phyloP scores from a whole-genome alignment of 2,329 filamentous ascomycete species.

The Chaetomium sp. region DNA sequence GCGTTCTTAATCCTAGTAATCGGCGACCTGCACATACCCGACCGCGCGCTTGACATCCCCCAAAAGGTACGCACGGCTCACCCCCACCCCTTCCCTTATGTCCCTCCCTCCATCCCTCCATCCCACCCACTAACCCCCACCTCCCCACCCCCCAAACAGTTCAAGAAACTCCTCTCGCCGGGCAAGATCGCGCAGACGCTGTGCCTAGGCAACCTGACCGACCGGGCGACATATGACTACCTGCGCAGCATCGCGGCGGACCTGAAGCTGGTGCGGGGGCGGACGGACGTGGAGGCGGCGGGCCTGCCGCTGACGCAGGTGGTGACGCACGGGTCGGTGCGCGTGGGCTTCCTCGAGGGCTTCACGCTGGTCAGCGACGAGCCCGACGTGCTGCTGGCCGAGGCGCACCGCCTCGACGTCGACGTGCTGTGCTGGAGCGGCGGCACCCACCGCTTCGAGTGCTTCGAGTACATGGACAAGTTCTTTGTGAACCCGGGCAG shows the following conservation, averaged over 20 bases:
- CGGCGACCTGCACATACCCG: conserved; percentile 91
- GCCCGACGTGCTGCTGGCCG: conserved; percentile 66
- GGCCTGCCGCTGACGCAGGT: conserved; percentile 67
- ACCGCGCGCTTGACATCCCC: conserved; percentile 87
- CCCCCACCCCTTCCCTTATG: neutral
- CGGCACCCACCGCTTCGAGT: conserved; percentile 69
- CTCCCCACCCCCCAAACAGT: conserved; percentile 56
- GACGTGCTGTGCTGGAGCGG: conserved; percentile 67
- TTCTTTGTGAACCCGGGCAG: conserved; percentile 72
- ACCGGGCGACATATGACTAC: conserved; percentile 79
- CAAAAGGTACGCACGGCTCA: conserved; percentile 65
- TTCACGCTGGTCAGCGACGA: conserved; percentile 69
- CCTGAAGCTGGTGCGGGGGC: conserved; percentile 69
- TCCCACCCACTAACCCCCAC: conserved; percentile 8
- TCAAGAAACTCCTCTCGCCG: conserved; percentile 81
- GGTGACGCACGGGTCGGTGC: conserved; percentile 65
- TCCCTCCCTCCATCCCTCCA: conserved; percentile 5
- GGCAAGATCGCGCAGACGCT: conserved; percentile 83
- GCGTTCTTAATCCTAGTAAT: conserved; percentile 90
- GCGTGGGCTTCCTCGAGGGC: conserved; percentile 68
- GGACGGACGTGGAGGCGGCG: conserved; percentile 67
- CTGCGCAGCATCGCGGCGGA: conserved; percentile 73
- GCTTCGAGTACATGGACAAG: conserved; percentile 74
- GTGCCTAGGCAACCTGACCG: conserved; percentile 78
- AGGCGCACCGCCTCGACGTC: conserved; percentile 68